Evolutionary conservation across 108 stramenopile species (phyloP).

Genomic region (Chaetoceros tenuissimus): DNA sequence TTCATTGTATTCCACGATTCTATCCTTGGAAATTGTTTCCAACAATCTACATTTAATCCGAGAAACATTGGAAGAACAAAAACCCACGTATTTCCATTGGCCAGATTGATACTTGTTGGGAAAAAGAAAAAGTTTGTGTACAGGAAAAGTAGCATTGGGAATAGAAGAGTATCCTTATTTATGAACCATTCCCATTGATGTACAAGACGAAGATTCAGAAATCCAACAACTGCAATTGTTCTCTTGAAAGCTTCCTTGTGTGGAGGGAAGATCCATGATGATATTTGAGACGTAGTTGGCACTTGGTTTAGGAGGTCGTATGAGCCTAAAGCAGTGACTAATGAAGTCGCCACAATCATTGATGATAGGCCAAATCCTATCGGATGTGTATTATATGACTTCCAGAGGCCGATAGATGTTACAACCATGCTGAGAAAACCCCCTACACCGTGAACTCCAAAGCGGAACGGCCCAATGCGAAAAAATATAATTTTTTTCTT

Average conservation of each 20-base stretch:
- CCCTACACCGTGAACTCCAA: neutral
- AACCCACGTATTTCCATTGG: constrained; percentile 25
- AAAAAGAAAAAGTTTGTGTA: constrained; percentile 15
- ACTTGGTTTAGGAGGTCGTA: neutral
- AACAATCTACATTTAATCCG: constrained; percentile 14
- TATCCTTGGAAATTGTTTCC: constrained; percentile 17
- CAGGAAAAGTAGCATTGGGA: neutral
- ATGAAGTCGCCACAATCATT: neutral
- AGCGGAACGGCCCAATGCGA: neutral
- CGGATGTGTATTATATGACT: neutral
- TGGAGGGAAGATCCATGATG: constrained; percentile 10
- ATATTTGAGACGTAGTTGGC: neutral
- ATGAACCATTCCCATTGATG: constrained; percentile 8
- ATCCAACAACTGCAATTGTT: constrained; percentile 15
- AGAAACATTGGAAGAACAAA: constrained; percentile 25
- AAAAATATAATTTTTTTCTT: neutral
- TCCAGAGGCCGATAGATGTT: neutral
- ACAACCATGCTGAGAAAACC: neutral
- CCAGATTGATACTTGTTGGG: constrained; percentile 10
- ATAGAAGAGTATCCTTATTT: neutral
- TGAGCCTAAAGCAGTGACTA: neutral
- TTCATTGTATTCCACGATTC: no score
- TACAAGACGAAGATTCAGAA: constrained; percentile 11
- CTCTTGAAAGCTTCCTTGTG: constrained; percentile 24
- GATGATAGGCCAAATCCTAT: neutral